phyloP scores from a whole-genome alignment of 177 flowering plant species.

The Vitis hybrid region DNA sequence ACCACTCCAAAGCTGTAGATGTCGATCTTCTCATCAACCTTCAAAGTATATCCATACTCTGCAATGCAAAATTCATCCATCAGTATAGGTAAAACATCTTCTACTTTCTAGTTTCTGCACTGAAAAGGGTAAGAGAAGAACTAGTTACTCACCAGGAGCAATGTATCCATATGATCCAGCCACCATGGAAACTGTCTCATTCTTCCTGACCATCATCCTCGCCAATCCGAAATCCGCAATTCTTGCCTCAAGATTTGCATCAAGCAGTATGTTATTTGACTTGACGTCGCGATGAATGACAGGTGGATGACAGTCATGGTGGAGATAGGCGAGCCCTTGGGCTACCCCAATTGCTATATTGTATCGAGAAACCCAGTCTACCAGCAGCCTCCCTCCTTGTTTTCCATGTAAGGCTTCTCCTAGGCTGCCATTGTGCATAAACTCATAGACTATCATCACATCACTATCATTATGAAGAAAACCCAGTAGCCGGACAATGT shows the following conservation, averaged over 20 bases:
- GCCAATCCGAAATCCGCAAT: conserved; percentile 96
- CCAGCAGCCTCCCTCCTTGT: conserved; percentile 54
- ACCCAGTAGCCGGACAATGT: conserved; percentile 81
- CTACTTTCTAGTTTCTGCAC: background rate
- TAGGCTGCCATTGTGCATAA: conserved; percentile 84
- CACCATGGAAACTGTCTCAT: conserved; percentile 88
- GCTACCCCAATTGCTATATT: conserved; percentile 90
- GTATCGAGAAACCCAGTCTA: conserved; percentile 92
- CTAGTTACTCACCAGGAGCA: conserved; percentile 72
- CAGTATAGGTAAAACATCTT: background rate
- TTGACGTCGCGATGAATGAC: conserved; percentile 89
- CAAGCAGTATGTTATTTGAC: conserved; percentile 85
- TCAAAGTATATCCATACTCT: conserved; percentile 94
- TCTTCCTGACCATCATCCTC: conserved; percentile 76
- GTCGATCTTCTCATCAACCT: conserved; percentile 88
- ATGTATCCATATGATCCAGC: conserved; percentile 99
- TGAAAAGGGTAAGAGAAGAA: background rate
- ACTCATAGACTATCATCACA: conserved; percentile 86
- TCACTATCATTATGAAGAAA: conserved; percentile 73
- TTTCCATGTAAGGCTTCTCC: conserved; percentile 89
- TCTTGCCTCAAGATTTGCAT: conserved; percentile 79
- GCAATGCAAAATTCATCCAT: conserved; percentile 15
- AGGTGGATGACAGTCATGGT: conserved; percentile 91
- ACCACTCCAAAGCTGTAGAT: conserved; percentile 94
- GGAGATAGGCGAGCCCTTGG: conserved; percentile 92